These are phyloP conservation scores for Ophiocordyceps camponoti-saundersi DNA, from an alignment of 2,329 filamentous ascomycete genomes.

Conservation along the genomic window DNA sequence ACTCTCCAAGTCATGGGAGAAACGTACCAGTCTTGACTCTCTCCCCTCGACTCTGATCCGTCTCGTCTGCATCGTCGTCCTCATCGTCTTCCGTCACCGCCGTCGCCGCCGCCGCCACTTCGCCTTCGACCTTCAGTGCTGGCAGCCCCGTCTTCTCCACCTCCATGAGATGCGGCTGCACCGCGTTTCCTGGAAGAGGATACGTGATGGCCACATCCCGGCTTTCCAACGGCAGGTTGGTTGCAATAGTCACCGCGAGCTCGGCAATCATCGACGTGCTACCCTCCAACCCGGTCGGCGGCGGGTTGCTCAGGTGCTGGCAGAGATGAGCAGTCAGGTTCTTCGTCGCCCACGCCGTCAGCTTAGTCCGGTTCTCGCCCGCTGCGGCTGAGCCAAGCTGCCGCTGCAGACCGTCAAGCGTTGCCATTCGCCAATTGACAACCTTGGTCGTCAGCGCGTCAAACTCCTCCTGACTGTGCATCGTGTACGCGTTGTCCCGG, in stretches of 20 bases:
- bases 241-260: constrained; percentile 68
- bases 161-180: constrained; percentile 69
- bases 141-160: constrained; percentile 58
- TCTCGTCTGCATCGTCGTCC: constrained; percentile 23
- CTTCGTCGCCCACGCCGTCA: constrained; percentile 53
- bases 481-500: constrained; percentile 54
- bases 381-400: constrained; percentile 48
- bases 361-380: constrained; percentile 45
- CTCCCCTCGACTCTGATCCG: constrained; percentile 21
- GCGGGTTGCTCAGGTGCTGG: constrained; percentile 58
- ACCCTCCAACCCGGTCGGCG: constrained; percentile 68
- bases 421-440: constrained; percentile 84
- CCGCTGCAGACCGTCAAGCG: constrained; percentile 73
- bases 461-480: constrained; percentile 69
- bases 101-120: constrained; percentile 3
- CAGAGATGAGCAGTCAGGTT: constrained; percentile 54
- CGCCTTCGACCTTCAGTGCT: constrained; percentile 24
- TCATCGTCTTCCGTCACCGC: constrained; percentile 8
- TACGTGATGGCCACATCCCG: constrained; percentile 81
- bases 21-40: constrained; percentile 32
- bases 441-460: constrained; percentile 78
- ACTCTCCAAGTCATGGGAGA: not conserved
- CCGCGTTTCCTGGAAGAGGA: constrained; percentile 55
- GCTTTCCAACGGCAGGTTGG: constrained; percentile 78
- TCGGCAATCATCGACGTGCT: constrained; percentile 88